Evolutionary conservation across 805 yeast species (phyloP).

Genomic region (Kluyveromyces nonfermentans): DNA sequence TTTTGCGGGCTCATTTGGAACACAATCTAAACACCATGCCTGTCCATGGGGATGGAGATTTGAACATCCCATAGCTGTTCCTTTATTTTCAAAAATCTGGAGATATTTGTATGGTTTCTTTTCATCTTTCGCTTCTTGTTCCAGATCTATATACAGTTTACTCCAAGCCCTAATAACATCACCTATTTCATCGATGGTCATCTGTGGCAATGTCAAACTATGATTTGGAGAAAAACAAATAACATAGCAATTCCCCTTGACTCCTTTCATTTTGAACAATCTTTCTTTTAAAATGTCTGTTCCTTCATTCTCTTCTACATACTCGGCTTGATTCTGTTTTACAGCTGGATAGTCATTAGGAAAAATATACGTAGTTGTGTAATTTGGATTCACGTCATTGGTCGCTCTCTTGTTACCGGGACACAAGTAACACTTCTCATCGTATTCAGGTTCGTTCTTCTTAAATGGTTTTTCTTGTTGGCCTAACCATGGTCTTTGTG

Average conservation of each 20-base stretch:
- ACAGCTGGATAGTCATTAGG: conserved; percentile 68
- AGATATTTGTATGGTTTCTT: conserved; percentile 44
- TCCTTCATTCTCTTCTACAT: conserved; percentile 14
- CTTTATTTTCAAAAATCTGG: conserved; percentile 72
- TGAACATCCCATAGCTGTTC: conserved; percentile 74
- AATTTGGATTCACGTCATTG: conserved; percentile 50
- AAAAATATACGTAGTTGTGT: conserved; percentile 49
- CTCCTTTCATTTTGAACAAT: conserved; percentile 47
- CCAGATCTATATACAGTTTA: conserved; percentile 37
- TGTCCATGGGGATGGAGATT: conserved; percentile 81
- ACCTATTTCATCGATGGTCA: conserved; percentile 37
- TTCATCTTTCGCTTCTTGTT: conserved; percentile 29
- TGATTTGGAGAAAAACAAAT: conserved; percentile 68
- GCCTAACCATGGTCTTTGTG: conserved; percentile 77
- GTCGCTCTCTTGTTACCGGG: conserved; percentile 62
- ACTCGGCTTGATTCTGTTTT: conserved; percentile 44
- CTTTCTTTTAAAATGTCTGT: conserved; percentile 29
- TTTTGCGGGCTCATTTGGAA: conserved; percentile 57
- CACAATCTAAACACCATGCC: conserved; percentile 60
- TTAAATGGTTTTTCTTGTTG: conserved; percentile 45
- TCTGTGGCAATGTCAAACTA: conserved; percentile 53
- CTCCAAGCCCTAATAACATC: conserved; percentile 56
- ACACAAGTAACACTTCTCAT: conserved; percentile 59
- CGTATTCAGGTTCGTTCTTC: conserved; percentile 43
- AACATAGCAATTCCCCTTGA: conserved; percentile 59